Base-by-base conservation (phyloP, 108 stramenopile species). In the Poteriospumella lacustris region DNA sequence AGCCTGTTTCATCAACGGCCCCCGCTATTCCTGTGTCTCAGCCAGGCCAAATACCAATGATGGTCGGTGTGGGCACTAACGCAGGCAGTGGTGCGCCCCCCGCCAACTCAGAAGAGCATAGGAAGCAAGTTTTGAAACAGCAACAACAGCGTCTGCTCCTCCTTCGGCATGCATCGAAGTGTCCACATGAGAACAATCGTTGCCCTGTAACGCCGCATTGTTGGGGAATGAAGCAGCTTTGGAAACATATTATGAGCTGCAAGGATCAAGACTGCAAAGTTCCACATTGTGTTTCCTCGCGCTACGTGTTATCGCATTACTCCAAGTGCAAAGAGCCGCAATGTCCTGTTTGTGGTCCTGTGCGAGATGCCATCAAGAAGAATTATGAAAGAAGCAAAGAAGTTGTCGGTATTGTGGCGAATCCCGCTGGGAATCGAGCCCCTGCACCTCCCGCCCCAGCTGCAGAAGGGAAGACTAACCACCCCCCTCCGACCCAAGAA, bases 231-330 rank as follows among this genome's bases (percentile, higher is more conserved):
- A 99, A 99, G 82, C 84, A 88, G 42, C 79, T 99, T 34, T 99
- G 97, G 97, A 91, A 92, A 62, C 97, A 99, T 84, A 99, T 99
- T 86, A 95, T 95, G 78, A 91, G 90, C 59, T 98, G 97, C 83
- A 94, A 94, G 59, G 94, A 96, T 80, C 95, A 96, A 79, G 85
- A 91, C 47, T 98, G 97, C 75, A 85, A 92, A 58, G 88, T 94
- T 2, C 88, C 93, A 0, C 97, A 84, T 70, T 98, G 97, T 79
- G 95, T 97, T 72, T 96, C 95, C 0, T 95, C 94, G 43, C 84
- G 97, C 28, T 94, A 95, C 47, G 94, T 98, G 77, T 88, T 98
- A 56, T 93, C 93, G 78, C 97, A 98, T 85, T 96, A 96, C 86
- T 90, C 94, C 62, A 93, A 94, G 68, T 99, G 97, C 80, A 96